Evolutionary conservation across 305 asterid genomes (phyloP), one percentile per base, ranked within the genome.

Genomic region (Fraxinus floribunda): DNA sequence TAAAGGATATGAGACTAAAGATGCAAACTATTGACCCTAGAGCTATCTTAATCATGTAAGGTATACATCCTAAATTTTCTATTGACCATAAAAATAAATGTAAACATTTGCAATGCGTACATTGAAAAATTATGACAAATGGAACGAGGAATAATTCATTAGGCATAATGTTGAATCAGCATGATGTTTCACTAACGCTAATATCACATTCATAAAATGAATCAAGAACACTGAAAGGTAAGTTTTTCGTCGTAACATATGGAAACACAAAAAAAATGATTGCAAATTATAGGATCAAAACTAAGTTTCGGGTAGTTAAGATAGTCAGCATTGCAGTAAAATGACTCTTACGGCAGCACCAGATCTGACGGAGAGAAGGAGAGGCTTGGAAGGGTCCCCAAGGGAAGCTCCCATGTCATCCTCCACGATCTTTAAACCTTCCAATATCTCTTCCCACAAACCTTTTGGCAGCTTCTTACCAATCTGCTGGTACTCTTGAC

Each of bases 301-400:
- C 30, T 60, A 20, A 60, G 70, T 60, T 60, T 60, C 30, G 5
- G 15, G 70, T 60, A 60, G 70, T 60, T 20, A 60, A 7, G 70
- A 60, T 7, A 8, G 70, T 20, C 29, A 60, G 30, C 30, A 20
- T 60, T 20, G 15, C 70, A 60, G 70, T 7, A 20, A 60, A 60
- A 60, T 20, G 70, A 60, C 41, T 85, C 93, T 82, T 86, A 96
- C 99, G 10, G 97, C 99, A 5, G 99, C 99, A 13, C 99, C 98
- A 0, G 99, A 96, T 78, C 99, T 81, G 68, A 96, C 98, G 1
- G 98, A 96, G 13, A 96, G 93, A 57, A 96, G 98, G 76, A 96
- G 98, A 0, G 99, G 97, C 85, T 83, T 91, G 8, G 94, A 84
- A 60, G 99, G 97, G 78, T 93, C 91, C 10, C 98, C 99, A 11